Evolutionary conservation across 1,284 basidiomycete genomes (phyloP), one percentile per base, ranked within the genome.

Genomic region (Psilocybe mexicana): DNA sequence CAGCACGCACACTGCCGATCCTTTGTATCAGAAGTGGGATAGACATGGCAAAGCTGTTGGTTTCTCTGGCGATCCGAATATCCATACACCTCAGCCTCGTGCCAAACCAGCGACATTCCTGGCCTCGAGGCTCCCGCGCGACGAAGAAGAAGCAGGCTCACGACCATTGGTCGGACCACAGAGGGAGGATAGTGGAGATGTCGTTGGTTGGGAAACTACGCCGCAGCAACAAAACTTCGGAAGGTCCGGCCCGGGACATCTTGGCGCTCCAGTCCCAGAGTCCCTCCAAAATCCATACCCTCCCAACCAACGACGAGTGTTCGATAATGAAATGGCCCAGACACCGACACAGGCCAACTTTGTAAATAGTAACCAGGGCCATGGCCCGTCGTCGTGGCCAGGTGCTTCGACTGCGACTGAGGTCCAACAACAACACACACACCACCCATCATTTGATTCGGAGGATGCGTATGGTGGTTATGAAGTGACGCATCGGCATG

Each of bases 21-120:
- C n/a, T n/a, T n/a, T 33, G 10, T 59, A 67, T 45, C 67, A 74
- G 43, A 61, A 67, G 35, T 68, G 65, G 60, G 69, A 77, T 60
- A 60, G 53, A n/a, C 58, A 57, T 38, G 65, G 65, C 12, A 63
- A 61, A 38, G 67, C 66, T 12, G 50, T 63, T 24, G 64, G 66
- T 6, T 65, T 65, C 42, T 59, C 43, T 28, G 28, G 44, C 12
- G 66, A 67, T 55, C 64, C 67, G 12, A 65, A 63, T 52, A 48
- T 69, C 35, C 52, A 61, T 46, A 53, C 63, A 36, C 58, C 66
- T 26, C 52, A 60, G 47, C 60, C 63, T 18, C 54, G 57, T 5
- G 26, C 43, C 4, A 38, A 46, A 14, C 51, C 40, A 8, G 43
- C 56, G 28, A 24, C 53, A 18, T 58, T 59, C 25, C 40, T 60